phyloP scores from a whole-genome alignment of 768 basidiomycete genomes.

The Lactifluus hygrophoroides region DNA sequence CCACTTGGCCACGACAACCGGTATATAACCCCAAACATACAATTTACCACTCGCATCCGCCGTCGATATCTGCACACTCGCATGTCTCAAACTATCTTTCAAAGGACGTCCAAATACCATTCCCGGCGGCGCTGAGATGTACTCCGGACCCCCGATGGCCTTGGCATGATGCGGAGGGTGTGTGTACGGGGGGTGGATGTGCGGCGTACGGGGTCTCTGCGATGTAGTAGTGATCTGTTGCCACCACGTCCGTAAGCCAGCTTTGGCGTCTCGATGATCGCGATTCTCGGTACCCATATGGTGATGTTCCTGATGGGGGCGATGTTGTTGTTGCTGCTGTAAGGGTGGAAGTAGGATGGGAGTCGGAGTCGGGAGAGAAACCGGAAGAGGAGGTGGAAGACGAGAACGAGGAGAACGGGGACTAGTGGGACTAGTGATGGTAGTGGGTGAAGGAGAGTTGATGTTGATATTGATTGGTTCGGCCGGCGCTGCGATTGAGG shows the following conservation, averaged over 20 bases:
- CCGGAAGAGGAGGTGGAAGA: not conserved
- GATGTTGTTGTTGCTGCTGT: conserved; percentile 7
- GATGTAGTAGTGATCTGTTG: conserved; percentile 59
- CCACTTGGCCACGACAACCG: conserved; percentile 98
- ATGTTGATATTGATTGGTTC: too few relatives aligned
- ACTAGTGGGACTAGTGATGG: not conserved
- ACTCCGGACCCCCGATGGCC: conserved; percentile 17
- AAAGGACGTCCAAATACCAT: conserved; percentile 83
- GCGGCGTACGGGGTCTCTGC: conserved; percentile 45
- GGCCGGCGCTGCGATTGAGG: not conserved
- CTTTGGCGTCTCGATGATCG: conserved; percentile 5
- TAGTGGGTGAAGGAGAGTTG: too few relatives aligned
- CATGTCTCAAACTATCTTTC: conserved; percentile 74
- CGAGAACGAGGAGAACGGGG: not conserved
- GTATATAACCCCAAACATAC: conserved; percentile 91
- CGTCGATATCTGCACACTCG: conserved; percentile 90
- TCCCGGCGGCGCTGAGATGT: conserved; percentile 30
- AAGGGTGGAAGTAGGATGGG: not conserved
- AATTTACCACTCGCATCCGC: conserved; percentile 73
- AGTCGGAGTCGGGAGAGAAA: conserved; percentile 6
- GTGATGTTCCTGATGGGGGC: not conserved
- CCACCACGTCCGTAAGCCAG: conserved; percentile 71
- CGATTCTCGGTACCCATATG: conserved; percentile 1
- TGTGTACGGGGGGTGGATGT: not conserved
- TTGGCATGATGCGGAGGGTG: not conserved